Percentiles rank a stretch among this genome's conserved stretches.
Conservation (phyloP, 164 flowering plant species). For the Macadamia tetraphylla region DNA sequence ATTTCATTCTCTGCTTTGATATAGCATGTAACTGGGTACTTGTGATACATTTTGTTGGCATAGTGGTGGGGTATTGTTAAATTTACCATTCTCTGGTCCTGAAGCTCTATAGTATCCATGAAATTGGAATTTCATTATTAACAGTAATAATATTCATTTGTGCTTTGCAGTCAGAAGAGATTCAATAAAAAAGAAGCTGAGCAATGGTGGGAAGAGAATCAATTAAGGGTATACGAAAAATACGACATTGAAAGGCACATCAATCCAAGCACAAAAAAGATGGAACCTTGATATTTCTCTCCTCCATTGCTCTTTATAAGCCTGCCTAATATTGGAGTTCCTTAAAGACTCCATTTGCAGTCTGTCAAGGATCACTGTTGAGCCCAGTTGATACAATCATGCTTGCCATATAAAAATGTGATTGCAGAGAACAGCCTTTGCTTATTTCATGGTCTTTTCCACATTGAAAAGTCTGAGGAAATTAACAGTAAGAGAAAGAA, state of each 20-base stretch:
- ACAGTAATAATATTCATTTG: not conserved
- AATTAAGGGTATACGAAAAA: conserved; percentile 38
- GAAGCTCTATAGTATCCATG: no score
- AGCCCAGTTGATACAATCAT: not conserved
- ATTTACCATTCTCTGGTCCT: no score
- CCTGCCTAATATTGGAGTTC: not conserved
- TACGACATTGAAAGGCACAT: conserved; percentile 35
- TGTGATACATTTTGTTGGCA: no score
- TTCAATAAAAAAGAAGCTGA: conserved; percentile 58
- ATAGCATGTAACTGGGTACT: no score
- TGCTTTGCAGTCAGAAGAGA: conserved; percentile 45
- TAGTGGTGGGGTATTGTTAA: no score
- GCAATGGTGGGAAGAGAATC: conserved; percentile 68
- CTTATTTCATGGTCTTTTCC: no score
- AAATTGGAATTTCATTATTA: no score
- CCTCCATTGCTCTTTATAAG: not conserved
- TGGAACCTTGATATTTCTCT: conserved; percentile 8
- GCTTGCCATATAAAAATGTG: not conserved
- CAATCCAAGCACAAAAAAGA: conserved; percentile 18
- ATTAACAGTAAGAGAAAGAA: no score
- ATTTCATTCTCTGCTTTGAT: no score
- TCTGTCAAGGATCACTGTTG: not conserved
- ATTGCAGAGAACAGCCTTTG: not conserved
- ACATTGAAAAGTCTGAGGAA: no score
- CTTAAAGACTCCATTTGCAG: not conserved